Percentiles rank a stretch among this genome's conserved stretches.
Conservation (phyloP, 2,329 filamentous ascomycete genomes). For the Pestalotiopsis fici region DNA sequence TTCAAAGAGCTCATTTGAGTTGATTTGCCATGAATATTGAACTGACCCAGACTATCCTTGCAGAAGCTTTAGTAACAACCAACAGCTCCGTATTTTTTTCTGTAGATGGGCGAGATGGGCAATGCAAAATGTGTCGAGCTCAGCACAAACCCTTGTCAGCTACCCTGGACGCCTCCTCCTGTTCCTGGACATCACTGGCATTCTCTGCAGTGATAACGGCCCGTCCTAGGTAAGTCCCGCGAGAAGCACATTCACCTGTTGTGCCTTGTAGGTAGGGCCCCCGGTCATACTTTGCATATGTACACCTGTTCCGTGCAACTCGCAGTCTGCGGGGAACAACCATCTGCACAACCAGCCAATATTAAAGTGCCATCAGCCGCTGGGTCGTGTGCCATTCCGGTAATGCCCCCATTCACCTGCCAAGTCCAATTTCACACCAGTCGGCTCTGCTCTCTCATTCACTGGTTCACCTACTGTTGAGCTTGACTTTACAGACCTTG, state of each 20-base stretch:
- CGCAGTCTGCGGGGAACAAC: constrained; percentile 39
- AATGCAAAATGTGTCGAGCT: neutral
- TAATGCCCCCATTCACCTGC: constrained; percentile 14
- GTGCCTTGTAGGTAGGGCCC: neutral
- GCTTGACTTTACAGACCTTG: constrained; percentile 17
- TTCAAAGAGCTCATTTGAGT: neutral
- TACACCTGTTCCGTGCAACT: constrained; percentile 29
- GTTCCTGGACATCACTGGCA: constrained; percentile 15
- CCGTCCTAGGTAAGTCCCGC: constrained; percentile 14
- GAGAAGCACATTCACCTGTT: neutral
- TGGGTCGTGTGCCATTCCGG: constrained; percentile 19
- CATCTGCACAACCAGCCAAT: constrained; percentile 49
- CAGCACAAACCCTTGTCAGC: constrained; percentile 6
- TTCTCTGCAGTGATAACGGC: constrained; percentile 17
- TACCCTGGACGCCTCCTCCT: constrained; percentile 22
- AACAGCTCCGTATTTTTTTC: neutral
- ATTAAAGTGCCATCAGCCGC: constrained; percentile 46
- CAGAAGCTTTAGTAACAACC: neutral
- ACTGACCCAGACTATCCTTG: neutral
- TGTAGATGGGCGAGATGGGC: neutral
- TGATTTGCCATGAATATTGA: neutral
- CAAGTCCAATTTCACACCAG: constrained; percentile 22
- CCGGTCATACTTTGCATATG: constrained; percentile 17
- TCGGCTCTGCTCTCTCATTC: constrained; percentile 25
- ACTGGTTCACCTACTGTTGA: constrained; percentile 16